These are phyloP conservation scores for Pyricularia pennisetigena DNA, from an alignment of 2,329 filamentous ascomycete genomes.

Conservation along the genomic window DNA sequence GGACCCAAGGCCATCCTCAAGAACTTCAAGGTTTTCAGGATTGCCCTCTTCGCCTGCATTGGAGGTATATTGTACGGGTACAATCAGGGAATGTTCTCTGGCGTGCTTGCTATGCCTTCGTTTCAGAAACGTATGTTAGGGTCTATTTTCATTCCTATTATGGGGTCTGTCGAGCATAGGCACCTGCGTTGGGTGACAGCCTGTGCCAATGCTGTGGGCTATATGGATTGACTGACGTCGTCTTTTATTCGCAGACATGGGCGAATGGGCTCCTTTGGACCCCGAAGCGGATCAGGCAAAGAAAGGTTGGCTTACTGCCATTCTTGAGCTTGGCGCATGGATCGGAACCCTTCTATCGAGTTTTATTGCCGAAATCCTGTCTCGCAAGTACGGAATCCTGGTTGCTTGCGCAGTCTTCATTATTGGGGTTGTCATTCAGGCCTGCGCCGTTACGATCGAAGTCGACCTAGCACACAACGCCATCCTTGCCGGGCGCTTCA, in stretches of 20 bases:
- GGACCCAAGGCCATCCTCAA: conserved; percentile 44
- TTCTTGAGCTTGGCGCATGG: conserved; percentile 70
- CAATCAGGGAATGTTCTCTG: conserved; percentile 70
- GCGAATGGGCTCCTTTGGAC: conserved; percentile 36
- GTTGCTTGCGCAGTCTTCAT: conserved; percentile 59
- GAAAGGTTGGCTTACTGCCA: conserved; percentile 53
- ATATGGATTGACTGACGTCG: background rate
- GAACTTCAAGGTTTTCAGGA: conserved; percentile 49
- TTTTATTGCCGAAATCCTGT: conserved; percentile 59
- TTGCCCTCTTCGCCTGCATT: conserved; percentile 52
- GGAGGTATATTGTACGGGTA: conserved; percentile 59
- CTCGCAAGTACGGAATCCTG: conserved; percentile 60
- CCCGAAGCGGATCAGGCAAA: conserved; percentile 35
- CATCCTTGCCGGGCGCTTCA: conserved; percentile 62
- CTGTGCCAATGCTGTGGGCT: background rate
- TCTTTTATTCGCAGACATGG: conserved; percentile 35
- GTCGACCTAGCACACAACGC: conserved; percentile 42
- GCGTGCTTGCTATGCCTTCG: conserved; percentile 48
- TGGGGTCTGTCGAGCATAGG: background rate
- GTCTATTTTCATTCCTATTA: background rate
- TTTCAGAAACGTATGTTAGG: conserved; percentile 36
- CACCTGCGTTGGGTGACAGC: background rate
- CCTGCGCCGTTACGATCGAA: conserved; percentile 33
- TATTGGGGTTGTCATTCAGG: conserved; percentile 58
- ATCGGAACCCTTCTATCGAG: conserved; percentile 61